phyloP scores from a whole-genome alignment of 495 filamentous ascomycete species.

The Daldinia vernicosa region DNA sequence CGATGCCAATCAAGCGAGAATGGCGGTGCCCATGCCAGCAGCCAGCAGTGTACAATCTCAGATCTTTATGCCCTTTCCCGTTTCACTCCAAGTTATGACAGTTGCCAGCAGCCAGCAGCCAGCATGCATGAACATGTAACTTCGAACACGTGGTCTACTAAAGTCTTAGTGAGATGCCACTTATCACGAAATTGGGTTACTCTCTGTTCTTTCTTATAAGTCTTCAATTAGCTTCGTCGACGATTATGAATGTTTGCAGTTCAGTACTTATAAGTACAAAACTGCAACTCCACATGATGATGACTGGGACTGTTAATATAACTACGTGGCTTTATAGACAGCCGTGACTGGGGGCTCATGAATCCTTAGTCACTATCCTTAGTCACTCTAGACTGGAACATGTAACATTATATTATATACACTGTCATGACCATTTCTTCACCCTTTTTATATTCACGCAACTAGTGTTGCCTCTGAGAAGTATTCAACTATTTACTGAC shows the following conservation, averaged over 20 bases:
- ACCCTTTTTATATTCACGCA: not conserved
- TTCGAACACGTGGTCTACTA: not conserved
- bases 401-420: not conserved
- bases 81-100: not conserved
- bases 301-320: conserved; percentile 3
- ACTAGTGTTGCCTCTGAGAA: not conserved
- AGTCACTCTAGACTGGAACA: not conserved
- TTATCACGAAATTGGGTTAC: not conserved
- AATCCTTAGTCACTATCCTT: not conserved
- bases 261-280: not conserved
- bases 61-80: conserved; percentile 22
- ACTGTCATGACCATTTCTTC: conserved; percentile 11
- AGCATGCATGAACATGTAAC: conserved; percentile 29
- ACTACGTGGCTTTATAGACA: not conserved
- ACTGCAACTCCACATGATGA: conserved; percentile 3
- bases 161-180: conserved; percentile 9
- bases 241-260: not conserved
- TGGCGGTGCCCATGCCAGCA: conserved; percentile 17
- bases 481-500: conserved; percentile 14
- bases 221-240: not conserved
- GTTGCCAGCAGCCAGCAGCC: conserved; percentile 19
- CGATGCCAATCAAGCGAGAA: conserved; percentile 2
- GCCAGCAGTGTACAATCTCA: conserved; percentile 19
- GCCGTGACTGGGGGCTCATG: not conserved
- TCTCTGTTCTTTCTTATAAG: not conserved